Conservation (phyloP, 352 stramenopile genomes). For the Pythium coloratum region DNA sequence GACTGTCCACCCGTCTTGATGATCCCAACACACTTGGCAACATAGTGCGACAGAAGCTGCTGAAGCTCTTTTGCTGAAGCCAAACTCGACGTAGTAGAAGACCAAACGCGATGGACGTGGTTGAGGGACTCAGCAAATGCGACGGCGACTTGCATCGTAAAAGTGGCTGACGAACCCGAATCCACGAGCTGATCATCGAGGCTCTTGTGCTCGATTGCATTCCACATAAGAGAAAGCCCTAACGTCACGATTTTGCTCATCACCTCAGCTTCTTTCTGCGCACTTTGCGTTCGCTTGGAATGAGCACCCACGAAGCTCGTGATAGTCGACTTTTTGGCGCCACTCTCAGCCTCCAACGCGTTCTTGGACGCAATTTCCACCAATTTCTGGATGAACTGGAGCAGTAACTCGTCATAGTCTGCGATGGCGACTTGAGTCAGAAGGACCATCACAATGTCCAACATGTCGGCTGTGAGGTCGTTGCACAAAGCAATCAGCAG, state of each 20-base stretch:
- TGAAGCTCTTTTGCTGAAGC: constrained; percentile 69
- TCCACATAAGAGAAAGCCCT: constrained; percentile 81
- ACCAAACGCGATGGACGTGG: constrained; percentile 65
- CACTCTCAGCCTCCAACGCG: constrained; percentile 63
- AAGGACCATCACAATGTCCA: constrained; percentile 75
- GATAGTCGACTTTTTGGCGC: constrained; percentile 67
- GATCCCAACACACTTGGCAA: constrained; percentile 70
- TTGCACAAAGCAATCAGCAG: constrained; percentile 66
- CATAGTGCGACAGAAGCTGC: constrained; percentile 67
- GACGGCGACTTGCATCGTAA: constrained; percentile 52
- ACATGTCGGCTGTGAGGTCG: constrained; percentile 66
- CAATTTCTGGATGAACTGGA: constrained; percentile 79
- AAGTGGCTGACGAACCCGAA: not conserved
- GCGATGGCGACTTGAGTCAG: constrained; percentile 67
- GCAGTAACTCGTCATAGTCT: constrained; percentile 77
- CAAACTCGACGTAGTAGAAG: constrained; percentile 41
- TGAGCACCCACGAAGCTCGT: constrained; percentile 60
- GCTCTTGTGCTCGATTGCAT: constrained; percentile 41
- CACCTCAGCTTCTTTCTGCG: constrained; percentile 72
- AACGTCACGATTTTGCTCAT: constrained; percentile 74
- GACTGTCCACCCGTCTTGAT: constrained; percentile 47
- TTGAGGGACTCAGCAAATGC: constrained; percentile 76
- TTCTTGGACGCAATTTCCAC: constrained; percentile 74
- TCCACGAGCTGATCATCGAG: constrained; percentile 11
- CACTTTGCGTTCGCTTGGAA: constrained; percentile 42